Evolutionary conservation across 768 basidiomycete species (phyloP).

Genomic region (Tricholoma matsutake): DNA sequence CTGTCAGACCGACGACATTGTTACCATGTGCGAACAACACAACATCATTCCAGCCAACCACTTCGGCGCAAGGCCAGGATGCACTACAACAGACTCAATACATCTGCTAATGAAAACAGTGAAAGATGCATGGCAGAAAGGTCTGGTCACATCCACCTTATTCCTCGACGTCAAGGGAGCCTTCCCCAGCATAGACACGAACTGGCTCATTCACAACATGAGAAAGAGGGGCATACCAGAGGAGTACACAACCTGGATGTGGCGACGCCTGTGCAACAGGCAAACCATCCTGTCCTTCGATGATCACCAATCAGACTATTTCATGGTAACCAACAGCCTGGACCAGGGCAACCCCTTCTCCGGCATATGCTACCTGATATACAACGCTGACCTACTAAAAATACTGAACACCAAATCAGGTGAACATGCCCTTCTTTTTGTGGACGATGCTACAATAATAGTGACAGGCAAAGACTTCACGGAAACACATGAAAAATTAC

Average conservation of each 20-base stretch:
- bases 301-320: background rate
- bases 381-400: too few relatives aligned
- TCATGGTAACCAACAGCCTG: slow-evolving; percentile 12
- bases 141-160: too few relatives aligned
- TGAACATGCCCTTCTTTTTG: slow-evolving; percentile 12
- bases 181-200: background rate
- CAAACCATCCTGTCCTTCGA: background rate
- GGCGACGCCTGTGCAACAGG: background rate
- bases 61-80: too few relatives aligned
- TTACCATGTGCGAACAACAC: too few relatives aligned
- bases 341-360: slow-evolving; percentile 19
- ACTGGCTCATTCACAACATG: background rate
- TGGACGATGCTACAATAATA: slow-evolving; percentile 3
- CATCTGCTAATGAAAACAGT: too few relatives aligned
- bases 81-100: too few relatives aligned
- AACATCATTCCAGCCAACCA: too few relatives aligned
- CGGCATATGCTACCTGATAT: too few relatives aligned
- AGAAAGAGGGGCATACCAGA: background rate
- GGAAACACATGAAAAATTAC: too few relatives aligned
- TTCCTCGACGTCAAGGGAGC: background rate
- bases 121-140: too few relatives aligned
- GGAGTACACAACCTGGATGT: too few relatives aligned
- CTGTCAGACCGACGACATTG: too few relatives aligned
- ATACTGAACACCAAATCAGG: background rate
- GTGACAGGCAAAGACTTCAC: background rate